Evolutionary conservation across 1,139 yeast genomes (phyloP).

Genomic region (Nakaseomyces nivariensis): DNA sequence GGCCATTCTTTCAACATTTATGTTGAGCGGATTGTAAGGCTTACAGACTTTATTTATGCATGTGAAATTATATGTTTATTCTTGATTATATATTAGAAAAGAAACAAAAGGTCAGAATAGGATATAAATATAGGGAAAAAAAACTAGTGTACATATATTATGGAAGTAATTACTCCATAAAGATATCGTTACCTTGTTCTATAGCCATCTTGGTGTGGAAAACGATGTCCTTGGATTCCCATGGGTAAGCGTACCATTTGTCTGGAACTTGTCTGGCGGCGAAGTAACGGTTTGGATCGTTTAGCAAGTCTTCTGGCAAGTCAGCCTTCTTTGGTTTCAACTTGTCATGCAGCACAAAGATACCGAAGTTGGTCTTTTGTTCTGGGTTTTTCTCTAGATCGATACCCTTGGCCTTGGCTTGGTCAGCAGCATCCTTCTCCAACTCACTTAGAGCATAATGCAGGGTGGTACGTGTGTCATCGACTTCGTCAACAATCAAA

Average conservation of each 20-base stretch:
- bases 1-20: no score
- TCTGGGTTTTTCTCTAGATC: slow-evolving; percentile 32
- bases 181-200: slow-evolving; percentile 57
- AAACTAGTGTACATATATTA: background rate
- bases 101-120: background rate
- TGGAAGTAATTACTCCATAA: slow-evolving; percentile 11
- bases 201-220: slow-evolving; percentile 73
- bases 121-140: background rate
- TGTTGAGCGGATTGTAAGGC: no score
- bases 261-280: slow-evolving; percentile 91
- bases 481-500: slow-evolving; percentile 59
- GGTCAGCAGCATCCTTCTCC: slow-evolving; percentile 44
- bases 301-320: slow-evolving; percentile 40
- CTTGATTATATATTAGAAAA: no score
- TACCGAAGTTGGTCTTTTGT: slow-evolving; percentile 58
- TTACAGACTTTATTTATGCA: no score
- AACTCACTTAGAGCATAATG: slow-evolving; percentile 53
- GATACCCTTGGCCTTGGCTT: slow-evolving; percentile 39
- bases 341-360: slow-evolving; percentile 91
- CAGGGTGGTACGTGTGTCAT: slow-evolving; percentile 56
- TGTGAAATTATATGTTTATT: no score
- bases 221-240: slow-evolving; percentile 91
- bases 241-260: slow-evolving; percentile 95
- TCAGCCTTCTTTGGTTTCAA: slow-evolving; percentile 77
- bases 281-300: slow-evolving; percentile 47